Conservation (phyloP, 2,329 filamentous ascomycete species). For the Pestalotiopsis sp. region DNA sequence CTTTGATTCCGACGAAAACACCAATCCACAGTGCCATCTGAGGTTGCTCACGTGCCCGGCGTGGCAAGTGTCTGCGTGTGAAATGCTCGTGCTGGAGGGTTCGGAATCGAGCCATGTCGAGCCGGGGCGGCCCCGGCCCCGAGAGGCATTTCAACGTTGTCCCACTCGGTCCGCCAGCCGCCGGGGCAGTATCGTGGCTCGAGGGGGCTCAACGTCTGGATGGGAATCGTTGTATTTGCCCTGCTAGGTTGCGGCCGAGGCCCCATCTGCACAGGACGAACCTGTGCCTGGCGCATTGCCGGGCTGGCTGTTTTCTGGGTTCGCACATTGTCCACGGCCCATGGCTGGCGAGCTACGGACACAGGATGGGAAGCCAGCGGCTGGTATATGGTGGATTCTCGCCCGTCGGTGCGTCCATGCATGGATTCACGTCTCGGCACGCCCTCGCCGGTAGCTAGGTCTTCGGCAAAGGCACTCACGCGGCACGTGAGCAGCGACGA, state of each 20-base stretch:
- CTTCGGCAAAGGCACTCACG: slow-evolving; percentile 26
- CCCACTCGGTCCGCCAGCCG: slow-evolving; percentile 30
- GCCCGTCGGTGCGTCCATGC: not conserved
- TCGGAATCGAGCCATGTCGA: not conserved
- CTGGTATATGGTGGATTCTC: slow-evolving; percentile 4
- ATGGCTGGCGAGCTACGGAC: too few species aligned
- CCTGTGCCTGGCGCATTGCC: not conserved
- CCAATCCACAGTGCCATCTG: too few species aligned
- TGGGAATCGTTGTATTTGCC: slow-evolving; percentile 20
- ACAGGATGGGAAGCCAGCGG: not conserved
- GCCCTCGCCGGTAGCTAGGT: slow-evolving; percentile 21
- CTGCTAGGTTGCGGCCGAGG: slow-evolving; percentile 13
- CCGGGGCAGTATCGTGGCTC: slow-evolving; percentile 15
- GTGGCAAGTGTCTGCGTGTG: too few species aligned
- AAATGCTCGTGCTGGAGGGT: too few species aligned
- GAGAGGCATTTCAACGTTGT: slow-evolving; percentile 11
- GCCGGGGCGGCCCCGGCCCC: not conserved
- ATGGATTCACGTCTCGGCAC: slow-evolving; percentile 10
- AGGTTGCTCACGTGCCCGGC: too few species aligned
- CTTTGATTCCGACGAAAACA: too few species aligned
- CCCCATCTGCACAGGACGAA: too few species aligned
- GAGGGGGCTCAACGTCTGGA: slow-evolving; percentile 16
- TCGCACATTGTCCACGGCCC: too few species aligned
- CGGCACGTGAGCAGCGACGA: slow-evolving; percentile 26
- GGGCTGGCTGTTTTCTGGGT: not conserved